A percentile compares a stretch with the other conserved stretches of the same genome.
Evolutionary conservation across 257 asterid species (phyloP).

Genomic region (Salvia splendens): DNA sequence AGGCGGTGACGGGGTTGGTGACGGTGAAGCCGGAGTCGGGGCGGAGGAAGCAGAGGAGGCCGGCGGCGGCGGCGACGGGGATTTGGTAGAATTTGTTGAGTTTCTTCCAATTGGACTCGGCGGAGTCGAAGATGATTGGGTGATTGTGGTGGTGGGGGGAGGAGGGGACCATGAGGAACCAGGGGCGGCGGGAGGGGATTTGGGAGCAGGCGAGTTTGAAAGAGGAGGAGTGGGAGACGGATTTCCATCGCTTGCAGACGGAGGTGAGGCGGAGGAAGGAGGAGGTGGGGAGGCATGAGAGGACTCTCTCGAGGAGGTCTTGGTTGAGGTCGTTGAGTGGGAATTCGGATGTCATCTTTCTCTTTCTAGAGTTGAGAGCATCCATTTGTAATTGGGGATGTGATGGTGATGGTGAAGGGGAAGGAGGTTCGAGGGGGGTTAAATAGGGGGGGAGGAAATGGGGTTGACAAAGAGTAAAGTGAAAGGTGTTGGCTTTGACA

Average conservation of each 20-base stretch:
- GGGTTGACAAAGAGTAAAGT: constrained; percentile 61
- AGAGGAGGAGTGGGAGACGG: constrained; percentile 56
- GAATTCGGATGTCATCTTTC: constrained; percentile 29
- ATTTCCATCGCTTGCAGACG: constrained; percentile 86
- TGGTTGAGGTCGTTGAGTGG: constrained; percentile 68
- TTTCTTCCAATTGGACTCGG: constrained; percentile 61
- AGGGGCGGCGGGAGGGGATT: constrained; percentile 62
- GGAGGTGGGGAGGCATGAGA: constrained; percentile 80
- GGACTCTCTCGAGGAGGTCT: constrained; percentile 81
- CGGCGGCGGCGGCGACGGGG: constrained; percentile 85
- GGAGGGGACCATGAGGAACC: constrained; percentile 76
- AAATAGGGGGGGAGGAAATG: constrained; percentile 18
- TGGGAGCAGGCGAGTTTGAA: constrained; percentile 65
- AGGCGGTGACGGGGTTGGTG: constrained; percentile 59
- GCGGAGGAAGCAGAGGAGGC: constrained; percentile 60
- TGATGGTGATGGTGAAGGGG: too few species aligned
- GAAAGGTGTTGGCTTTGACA: neutral
- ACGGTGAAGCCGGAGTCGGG: constrained; percentile 40
- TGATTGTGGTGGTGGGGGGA: constrained; percentile 26
- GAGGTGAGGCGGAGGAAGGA: constrained; percentile 54
- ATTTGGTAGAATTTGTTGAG: constrained; percentile 34
- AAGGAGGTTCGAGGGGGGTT: too few species aligned
- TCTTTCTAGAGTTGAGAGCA: constrained; percentile 25
- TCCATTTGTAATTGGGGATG: constrained; percentile 37
- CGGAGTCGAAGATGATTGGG: constrained; percentile 56